Percentiles rank a stretch among this genome's conserved stretches.
phyloP scores from a whole-genome alignment of 1,284 basidiomycete species.

The Microbotryum scabiosae region DNA sequence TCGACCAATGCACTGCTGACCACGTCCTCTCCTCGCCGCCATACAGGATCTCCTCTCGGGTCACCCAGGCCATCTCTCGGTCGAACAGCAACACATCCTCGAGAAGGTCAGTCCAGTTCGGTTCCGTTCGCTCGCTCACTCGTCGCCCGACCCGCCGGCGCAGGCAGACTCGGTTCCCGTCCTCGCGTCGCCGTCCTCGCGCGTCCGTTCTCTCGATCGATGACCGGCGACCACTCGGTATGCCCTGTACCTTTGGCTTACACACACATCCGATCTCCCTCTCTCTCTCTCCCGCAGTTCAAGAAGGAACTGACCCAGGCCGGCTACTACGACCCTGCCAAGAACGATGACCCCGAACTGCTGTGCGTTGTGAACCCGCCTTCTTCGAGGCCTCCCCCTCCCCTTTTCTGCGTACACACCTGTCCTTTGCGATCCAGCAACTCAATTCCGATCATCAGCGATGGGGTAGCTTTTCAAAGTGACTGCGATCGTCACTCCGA shows the following conservation, averaged over 20 bases:
- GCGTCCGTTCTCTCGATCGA: neutral
- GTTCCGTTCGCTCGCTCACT: slow-evolving; percentile 41
- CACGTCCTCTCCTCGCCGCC: too few relatives aligned
- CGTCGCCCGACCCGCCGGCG: slow-evolving; percentile 29
- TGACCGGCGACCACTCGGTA: too few relatives aligned
- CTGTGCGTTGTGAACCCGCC: slow-evolving; percentile 47
- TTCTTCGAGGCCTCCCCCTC: neutral
- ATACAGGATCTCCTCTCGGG: slow-evolving; percentile 55
- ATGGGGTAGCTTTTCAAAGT: too few relatives aligned
- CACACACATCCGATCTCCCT: neutral
- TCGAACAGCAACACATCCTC: slow-evolving; percentile 60
- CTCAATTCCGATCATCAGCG: neutral
- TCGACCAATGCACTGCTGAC: too few relatives aligned
- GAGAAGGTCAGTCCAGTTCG: slow-evolving; percentile 63
- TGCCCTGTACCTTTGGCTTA: too few relatives aligned
- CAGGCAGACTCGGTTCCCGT: slow-evolving; percentile 7
- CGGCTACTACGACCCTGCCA: slow-evolving; percentile 45
- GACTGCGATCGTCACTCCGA: neutral
- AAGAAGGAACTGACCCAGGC: slow-evolving; percentile 35
- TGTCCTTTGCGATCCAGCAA: too few relatives aligned
- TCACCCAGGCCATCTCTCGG: slow-evolving; percentile 71
- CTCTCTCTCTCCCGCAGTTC: slow-evolving; percentile 31
- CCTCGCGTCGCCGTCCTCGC: slow-evolving; percentile 47
- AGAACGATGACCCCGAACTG: slow-evolving; percentile 68
- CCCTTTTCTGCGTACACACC: too few relatives aligned